Base-by-base conservation (phyloP, 768 basidiomycete genomes). In the Multifurca ochricompacta region DNA sequence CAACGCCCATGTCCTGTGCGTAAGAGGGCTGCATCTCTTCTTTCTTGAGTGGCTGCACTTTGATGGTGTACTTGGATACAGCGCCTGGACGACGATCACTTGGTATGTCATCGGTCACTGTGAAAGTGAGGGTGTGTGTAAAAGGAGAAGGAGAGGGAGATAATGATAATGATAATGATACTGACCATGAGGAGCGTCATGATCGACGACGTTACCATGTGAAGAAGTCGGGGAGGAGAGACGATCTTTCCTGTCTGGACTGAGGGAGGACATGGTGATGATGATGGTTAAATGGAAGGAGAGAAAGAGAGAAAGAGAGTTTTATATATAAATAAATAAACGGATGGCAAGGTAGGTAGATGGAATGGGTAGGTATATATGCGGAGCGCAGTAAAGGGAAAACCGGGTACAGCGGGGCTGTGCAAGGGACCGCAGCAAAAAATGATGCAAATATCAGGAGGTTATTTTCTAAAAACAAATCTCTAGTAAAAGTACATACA, bases 11-110 rank as follows among this genome's bases (percentile, higher is more conserved):
- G 68, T 94, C 91, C 70, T 97, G 92, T 2, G 92, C 82, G 68
- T 97, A 96, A 0, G 88, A 91, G 2, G 88, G 91, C 85, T 92
- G 90, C 90, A 92, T 91, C 71, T 92, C 90, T 41, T 76, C 80
- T 58, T 80, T 78, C 72, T 83, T 87, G 70, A 92, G 71, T 1
- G 91, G 90, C 66, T 93, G 87, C n/a, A 93, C 90, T 52, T 72
- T 74, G 58, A 91, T 86, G 69, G 90, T 68, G 54, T 78, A 75
- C 14, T 66, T 56, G 21, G 32, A 0, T 7, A 16, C 9, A 25
- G 48, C 61, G 18, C 14, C 40, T 19, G 35, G 13, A 35, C 48
- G 37, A 18, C 42, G 40, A 27, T 48, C 35, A 10, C 49, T 32
- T 3, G 51, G 45, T 7, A 34, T 3, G 4, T 86, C 82, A 4